Conservation (phyloP, 1,284 basidiomycete species). For the Irpex rosettiformis region DNA sequence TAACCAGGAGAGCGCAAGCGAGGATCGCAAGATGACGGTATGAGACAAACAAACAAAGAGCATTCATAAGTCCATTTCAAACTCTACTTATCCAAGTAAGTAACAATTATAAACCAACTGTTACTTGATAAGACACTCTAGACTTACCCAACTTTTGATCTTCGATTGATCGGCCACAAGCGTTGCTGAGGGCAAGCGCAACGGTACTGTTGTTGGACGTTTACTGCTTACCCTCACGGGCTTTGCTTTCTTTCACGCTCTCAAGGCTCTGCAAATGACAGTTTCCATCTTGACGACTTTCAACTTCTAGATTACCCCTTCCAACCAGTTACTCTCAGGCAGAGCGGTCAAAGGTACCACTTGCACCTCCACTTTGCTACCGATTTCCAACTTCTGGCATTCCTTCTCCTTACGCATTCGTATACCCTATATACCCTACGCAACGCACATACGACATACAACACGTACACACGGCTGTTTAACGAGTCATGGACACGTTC, state of each 20-base stretch:
- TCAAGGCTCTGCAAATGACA: neutral
- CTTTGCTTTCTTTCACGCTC: neutral
- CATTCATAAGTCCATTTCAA: too few relatives aligned
- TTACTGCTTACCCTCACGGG: neutral
- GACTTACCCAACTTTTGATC: neutral
- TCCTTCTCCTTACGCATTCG: conserved; percentile 4
- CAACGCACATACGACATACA: conserved; percentile 9
- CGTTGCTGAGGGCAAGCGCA: neutral
- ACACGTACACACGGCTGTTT: conserved; percentile 1
- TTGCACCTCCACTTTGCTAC: too few relatives aligned
- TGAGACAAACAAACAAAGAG: neutral
- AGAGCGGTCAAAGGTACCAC: neutral
- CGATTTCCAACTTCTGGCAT: neutral
- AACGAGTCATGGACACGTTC: conserved; percentile 45
- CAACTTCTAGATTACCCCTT: neutral
- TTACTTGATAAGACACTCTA: neutral
- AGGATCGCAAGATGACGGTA: neutral
- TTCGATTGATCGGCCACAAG: neutral
- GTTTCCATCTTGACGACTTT: neutral
- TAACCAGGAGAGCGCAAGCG: neutral
- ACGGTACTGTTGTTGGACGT: neutral
- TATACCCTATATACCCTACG: conserved; percentile 11
- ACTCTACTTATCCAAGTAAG: neutral
- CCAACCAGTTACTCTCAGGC: conserved; percentile 1
- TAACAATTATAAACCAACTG: neutral